Evolutionary conservation across 2,329 filamentous ascomycete genomes (phyloP).

Genomic region (Metarhizium humberi): DNA sequence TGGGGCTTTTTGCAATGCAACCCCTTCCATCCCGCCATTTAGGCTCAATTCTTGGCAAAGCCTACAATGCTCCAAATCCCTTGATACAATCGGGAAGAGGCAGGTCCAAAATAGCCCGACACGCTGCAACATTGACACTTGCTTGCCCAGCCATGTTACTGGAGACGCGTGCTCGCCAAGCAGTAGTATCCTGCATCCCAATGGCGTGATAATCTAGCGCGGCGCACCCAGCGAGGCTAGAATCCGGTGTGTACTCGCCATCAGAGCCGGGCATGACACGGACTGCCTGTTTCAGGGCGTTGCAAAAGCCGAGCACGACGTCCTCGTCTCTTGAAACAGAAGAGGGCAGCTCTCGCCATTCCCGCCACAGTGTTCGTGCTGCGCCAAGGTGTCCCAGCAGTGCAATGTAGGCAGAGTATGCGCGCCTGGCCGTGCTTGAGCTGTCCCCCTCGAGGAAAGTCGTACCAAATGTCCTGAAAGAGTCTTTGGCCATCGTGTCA

Average conservation of each 20-base stretch:
- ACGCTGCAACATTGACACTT: neutral
- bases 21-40: neutral
- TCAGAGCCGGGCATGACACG: conserved; percentile 2
- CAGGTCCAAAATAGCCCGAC: conserved; percentile 3
- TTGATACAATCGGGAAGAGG: conserved; percentile 4
- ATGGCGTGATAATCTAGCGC: conserved; percentile 13
- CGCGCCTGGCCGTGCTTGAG: neutral
- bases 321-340: neutral
- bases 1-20: neutral
- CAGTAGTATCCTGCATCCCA: conserved; percentile 3
- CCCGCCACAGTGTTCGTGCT: conserved; percentile 20
- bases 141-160: neutral
- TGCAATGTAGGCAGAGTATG: conserved; percentile 18
- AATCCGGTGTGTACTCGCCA: conserved; percentile 1
- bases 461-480: conserved; percentile 15
- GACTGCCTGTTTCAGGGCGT: conserved; percentile 6
- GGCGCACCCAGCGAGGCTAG: conserved; percentile 10
- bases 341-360: conserved; percentile 14
- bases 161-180: neutral
- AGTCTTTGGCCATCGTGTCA: conserved; percentile 11
- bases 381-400: conserved; percentile 22
- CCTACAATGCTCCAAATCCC: neutral
- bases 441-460: conserved; percentile 6
- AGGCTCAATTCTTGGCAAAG: neutral
- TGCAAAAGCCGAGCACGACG: conserved; percentile 4